These are phyloP conservation scores for Aspergillus nomiae DNA, from an alignment of 2,329 filamentous ascomycete species.

Conservation along the genomic window DNA sequence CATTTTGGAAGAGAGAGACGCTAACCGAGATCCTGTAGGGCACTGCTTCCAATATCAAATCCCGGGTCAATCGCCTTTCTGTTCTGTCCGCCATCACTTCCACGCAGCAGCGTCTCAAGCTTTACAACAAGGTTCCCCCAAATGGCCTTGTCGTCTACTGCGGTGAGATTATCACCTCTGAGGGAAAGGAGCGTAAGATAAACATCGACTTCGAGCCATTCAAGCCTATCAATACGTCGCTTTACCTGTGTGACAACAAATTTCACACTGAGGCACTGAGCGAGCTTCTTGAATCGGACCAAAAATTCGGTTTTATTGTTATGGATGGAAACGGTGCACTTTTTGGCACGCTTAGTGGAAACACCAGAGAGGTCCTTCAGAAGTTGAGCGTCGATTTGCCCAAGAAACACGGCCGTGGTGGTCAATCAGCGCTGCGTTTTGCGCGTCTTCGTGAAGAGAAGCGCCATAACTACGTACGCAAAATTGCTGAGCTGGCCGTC, in stretches of 20 bases:
- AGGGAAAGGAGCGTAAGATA: conserved; percentile 99
- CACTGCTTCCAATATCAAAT: conserved; percentile 99
- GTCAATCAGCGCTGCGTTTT: conserved; percentile 99
- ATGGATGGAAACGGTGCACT: conserved; percentile 99
- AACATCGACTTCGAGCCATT: conserved; percentile 99
- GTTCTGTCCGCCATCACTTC: conserved; percentile 98
- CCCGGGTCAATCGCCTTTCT: conserved; percentile 96
- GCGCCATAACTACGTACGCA: conserved; percentile 99
- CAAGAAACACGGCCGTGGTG: conserved; percentile 99
- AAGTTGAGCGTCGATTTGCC: conserved; percentile 98
- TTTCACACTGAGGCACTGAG: conserved; percentile 98
- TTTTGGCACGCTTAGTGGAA: conserved; percentile 94
- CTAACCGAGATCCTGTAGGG: conserved; percentile 58
- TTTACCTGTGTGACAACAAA: conserved; percentile 99
- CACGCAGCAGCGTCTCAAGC: conserved; percentile 97
- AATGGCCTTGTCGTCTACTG: conserved; percentile 99
- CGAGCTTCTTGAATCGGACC: conserved; percentile 96
- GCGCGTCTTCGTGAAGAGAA: conserved; percentile 99
- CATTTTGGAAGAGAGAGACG: background rate
- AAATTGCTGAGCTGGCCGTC: conserved; percentile 95
- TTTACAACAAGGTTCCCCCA: conserved; percentile 98
- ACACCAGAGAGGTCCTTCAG: conserved; percentile 94
- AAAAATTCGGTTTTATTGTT: conserved; percentile 99
- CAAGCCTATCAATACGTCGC: conserved; percentile 99
- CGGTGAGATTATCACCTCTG: conserved; percentile 98